Percentiles rank a stretch among this genome's conserved stretches.
Evolutionary conservation across 2,329 filamentous ascomycete species (phyloP).

Genomic region (Botrytis medusae): DNA sequence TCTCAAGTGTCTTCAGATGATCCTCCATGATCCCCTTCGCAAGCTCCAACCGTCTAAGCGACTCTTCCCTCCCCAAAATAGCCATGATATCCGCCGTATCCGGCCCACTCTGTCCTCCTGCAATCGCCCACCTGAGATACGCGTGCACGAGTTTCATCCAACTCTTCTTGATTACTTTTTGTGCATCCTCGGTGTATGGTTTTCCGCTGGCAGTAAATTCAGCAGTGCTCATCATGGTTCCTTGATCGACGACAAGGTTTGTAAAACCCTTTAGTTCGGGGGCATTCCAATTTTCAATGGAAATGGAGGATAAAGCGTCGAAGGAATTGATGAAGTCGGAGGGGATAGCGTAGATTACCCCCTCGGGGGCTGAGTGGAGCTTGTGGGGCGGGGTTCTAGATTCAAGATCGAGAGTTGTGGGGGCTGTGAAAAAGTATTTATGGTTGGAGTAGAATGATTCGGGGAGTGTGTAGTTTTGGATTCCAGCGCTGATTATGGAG

Average conservation of each 20-base stretch:
- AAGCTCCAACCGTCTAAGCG: constrained; percentile 42
- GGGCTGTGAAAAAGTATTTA: constrained; percentile 55
- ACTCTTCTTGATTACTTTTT: constrained; percentile 29
- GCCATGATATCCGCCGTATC: constrained; percentile 53
- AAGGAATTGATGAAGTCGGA: constrained; percentile 23
- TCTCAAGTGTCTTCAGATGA: neutral
- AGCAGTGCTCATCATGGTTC: constrained; percentile 11
- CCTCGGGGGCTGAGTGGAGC: constrained; percentile 26
- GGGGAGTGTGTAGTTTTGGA: constrained; percentile 57
- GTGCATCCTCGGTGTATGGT: neutral
- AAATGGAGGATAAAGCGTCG: constrained; percentile 23
- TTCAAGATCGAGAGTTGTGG: constrained; percentile 27
- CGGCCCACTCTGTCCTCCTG: constrained; percentile 53
- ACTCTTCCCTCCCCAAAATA: constrained; percentile 54
- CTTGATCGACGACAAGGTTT: constrained; percentile 16
- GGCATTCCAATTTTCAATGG: constrained; percentile 28
- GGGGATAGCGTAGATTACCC: constrained; percentile 3
- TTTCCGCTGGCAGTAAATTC: constrained; percentile 7
- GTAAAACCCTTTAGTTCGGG: constrained; percentile 17
- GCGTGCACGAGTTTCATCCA: constrained; percentile 50
- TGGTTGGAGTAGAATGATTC: constrained; percentile 56
- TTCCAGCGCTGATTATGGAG: constrained; percentile 48
- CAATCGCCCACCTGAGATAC: constrained; percentile 57
- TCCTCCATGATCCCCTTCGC: constrained; percentile 28
- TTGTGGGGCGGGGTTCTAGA: constrained; percentile 26